These are phyloP conservation scores for Neurospora tetraspora DNA, from an alignment of 495 filamentous ascomycete genomes.

Conservation along the genomic window DNA sequence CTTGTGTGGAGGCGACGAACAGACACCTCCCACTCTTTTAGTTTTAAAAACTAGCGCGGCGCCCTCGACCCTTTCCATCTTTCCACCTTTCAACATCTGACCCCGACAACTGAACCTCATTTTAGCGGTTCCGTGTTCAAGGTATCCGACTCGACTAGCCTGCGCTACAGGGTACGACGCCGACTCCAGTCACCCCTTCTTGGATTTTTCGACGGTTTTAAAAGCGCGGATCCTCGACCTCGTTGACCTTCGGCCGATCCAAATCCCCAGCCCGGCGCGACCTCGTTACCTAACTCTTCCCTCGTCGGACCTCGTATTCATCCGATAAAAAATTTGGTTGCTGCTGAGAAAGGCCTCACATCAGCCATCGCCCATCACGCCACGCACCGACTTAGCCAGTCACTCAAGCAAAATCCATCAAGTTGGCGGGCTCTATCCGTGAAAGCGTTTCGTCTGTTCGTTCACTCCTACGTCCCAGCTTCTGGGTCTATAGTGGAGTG, in stretches of 20 bases:
- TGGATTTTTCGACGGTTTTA: background rate
- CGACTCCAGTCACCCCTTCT: background rate
- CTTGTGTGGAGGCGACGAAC: background rate
- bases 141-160: background rate
- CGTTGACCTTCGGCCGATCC: background rate
- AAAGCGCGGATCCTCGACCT: background rate
- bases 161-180: background rate
- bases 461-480: constrained; percentile 85
- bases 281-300: background rate
- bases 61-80: background rate
- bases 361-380: background rate
- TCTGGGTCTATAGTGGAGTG: constrained; percentile 89
- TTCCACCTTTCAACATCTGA: background rate
- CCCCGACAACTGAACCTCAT: background rate
- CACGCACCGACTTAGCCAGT: background rate
- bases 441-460: constrained; percentile 70
- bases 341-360: background rate
- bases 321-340: background rate
- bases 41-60: background rate
- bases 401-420: constrained; percentile 46
- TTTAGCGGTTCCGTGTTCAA: background rate
- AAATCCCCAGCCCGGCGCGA: background rate
- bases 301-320: background rate
- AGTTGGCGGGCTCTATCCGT: constrained; percentile 90
- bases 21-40: background rate